Evolutionary conservation across 768 basidiomycete genomes (phyloP).

Genomic region (Chalciporus piperatus): DNA sequence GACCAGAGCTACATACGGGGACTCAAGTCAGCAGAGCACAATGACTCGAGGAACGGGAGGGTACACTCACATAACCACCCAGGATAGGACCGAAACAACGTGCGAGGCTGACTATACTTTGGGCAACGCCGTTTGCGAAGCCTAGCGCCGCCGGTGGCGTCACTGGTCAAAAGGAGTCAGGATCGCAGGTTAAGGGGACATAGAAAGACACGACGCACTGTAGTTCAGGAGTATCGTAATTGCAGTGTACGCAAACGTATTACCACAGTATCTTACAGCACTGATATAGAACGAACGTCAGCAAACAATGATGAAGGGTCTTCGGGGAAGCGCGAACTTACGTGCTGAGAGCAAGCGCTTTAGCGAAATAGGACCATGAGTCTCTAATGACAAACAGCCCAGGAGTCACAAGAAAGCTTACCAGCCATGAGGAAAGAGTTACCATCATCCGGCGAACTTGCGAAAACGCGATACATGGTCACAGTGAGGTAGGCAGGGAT

Average conservation of each 20-base stretch:
- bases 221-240: conserved; percentile 87
- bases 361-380: conserved; percentile 5
- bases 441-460: conserved; percentile 65
- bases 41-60: neutral
- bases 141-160: conserved; percentile 87
- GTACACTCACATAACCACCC: conserved; percentile 64
- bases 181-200: no score
- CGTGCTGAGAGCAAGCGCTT: conserved; percentile 80
- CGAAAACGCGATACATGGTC: conserved; percentile 68
- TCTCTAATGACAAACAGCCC: neutral
- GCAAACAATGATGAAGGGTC: neutral
- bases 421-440: conserved; percentile 81
- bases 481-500: conserved; percentile 88
- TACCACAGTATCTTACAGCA: conserved; percentile 83
- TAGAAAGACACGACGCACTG: conserved; percentile 43
- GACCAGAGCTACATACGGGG: conserved; percentile 61
- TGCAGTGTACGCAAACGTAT: conserved; percentile 87
- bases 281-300: conserved; percentile 36
- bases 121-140: conserved; percentile 92
- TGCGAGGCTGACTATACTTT: conserved; percentile 91
- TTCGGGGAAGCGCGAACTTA: conserved; percentile 36
- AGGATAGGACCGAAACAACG: conserved; percentile 87
- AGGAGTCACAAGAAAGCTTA: conserved; percentile 32
- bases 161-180: conserved; percentile 47
- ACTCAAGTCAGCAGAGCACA: neutral